Evolutionary conservation across 2,329 filamentous ascomycete species (phyloP), one percentile per base, ranked within the genome.

Genomic region (Penicillium sp.): DNA sequence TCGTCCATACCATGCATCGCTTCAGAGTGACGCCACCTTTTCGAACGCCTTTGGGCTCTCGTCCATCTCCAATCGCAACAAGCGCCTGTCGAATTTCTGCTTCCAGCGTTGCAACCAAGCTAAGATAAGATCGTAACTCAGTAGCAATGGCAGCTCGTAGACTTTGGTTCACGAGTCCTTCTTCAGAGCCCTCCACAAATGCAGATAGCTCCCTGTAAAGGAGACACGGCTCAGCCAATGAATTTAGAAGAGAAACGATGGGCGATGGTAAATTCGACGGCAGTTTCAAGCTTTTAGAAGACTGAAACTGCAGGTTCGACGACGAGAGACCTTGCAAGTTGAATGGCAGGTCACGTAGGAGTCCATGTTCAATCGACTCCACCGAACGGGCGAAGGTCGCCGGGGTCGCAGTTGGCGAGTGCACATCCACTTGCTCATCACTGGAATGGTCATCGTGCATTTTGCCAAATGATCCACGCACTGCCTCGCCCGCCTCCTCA

Each of bases 1-100:
- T 84, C 8, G 92, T 97, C 95, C 95, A 99, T 22, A 99, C 88
- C 2, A 99, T 88, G 63, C 92, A 97, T 68, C 94, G 81, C 71
- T 97, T 97, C 45, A 99, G 76, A 0, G 94, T 99, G 13, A 99
- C 92, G 1, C 92, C 91, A 0, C 89, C 87, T 63, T 92, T 94
- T 5, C 90, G 87, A 47, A 95, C 84, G 1, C 87, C 87, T 40
- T 83, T 81, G 42, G 86, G 80, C 2, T 88, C 83, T 4, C 82
- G 82, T 31, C 57, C 55, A 35, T 68, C 64, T 18, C 67, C 84
- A n/a, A 94, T 75, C 7, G 87, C 83, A 5, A 86, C 81, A 44
- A 97, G 75, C 1, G 92, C 91, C 55, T 89, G 81, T 52, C 92
- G 83, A 48, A 97, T 96, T 69, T 99, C 92, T 10, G 86, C 89